Percentiles rank a stretch among this genome's conserved stretches.
Conservation (phyloP, 371 early-diverging fungal genomes). For the Mortierella sp. region DNA sequence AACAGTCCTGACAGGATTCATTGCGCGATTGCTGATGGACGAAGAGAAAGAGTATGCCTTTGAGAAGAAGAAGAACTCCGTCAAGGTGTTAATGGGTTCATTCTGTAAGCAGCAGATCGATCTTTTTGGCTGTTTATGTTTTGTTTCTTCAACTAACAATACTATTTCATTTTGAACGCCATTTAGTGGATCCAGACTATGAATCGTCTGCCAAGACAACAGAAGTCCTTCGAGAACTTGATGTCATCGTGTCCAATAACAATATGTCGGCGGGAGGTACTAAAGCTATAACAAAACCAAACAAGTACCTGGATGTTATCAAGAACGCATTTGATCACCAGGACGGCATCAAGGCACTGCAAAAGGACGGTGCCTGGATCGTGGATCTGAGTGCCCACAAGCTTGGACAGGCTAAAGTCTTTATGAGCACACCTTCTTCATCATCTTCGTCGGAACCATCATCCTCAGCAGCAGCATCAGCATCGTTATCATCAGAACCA, state of each 20-base stretch:
- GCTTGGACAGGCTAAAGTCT: constrained; percentile 29
- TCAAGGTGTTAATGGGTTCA: constrained; percentile 13
- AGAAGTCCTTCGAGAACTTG: too few relatives aligned
- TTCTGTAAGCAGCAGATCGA: constrained; percentile 1
- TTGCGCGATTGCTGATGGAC: constrained; percentile 16
- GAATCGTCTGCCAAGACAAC: too few relatives aligned
- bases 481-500: too few relatives aligned
- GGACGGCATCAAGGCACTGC: constrained; percentile 1
- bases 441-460: too few relatives aligned
- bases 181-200: too few relatives aligned
- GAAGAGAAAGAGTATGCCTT: too few relatives aligned
- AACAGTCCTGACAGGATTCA: constrained; percentile 15
- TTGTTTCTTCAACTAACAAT: too few relatives aligned
- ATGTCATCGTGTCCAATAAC: too few relatives aligned
- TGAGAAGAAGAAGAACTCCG: neutral
- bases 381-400: constrained; percentile 18
- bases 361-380: constrained; percentile 23
- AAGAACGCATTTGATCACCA: constrained; percentile 1
- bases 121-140: neutral
- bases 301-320: constrained; percentile 4
- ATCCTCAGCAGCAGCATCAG: too few relatives aligned
- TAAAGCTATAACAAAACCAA: too few relatives aligned
- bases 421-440: neutral
- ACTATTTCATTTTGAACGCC: too few relatives aligned
- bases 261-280: too few relatives aligned